These are phyloP conservation scores for Acorus calamus DNA, from an alignment of 106 monocot genomes.

Conservation along the genomic window DNA sequence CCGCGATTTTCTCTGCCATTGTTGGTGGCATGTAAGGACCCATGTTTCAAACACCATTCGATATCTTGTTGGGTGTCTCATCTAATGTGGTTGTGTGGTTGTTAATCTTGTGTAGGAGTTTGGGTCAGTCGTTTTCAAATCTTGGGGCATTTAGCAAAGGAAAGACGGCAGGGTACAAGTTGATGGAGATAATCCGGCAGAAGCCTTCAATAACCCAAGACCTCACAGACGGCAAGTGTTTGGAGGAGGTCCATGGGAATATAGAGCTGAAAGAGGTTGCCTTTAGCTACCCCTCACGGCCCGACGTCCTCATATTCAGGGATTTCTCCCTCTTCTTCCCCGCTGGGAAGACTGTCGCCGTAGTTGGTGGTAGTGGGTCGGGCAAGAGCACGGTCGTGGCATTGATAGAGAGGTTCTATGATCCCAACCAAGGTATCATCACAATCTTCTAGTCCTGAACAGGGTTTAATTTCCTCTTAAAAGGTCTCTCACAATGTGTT, in stretches of 20 bases:
- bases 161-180: constrained; percentile 82
- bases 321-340: constrained; percentile 87
- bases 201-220: constrained; percentile 81
- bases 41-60: background rate
- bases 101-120: constrained; percentile 50
- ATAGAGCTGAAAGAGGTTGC: constrained; percentile 87
- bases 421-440: constrained; percentile 91
- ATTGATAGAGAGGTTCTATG: constrained; percentile 93
- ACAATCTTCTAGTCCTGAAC: background rate
- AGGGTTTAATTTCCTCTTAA: background rate
- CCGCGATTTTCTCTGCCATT: constrained; percentile 98
- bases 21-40: constrained; percentile 94
- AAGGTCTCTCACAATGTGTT: too few relatives aligned
- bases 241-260: constrained; percentile 78
- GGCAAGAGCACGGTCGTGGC: constrained; percentile 95
- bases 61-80: background rate
- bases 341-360: constrained; percentile 84
- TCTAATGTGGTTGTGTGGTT: background rate
- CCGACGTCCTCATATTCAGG: constrained; percentile 82
- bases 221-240: constrained; percentile 48
- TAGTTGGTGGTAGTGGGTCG: constrained; percentile 96
- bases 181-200: constrained; percentile 77
- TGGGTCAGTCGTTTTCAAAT: constrained; percentile 91
- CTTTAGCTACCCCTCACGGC: constrained; percentile 94
- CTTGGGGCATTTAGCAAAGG: constrained; percentile 97